Base-by-base conservation (phyloP, 257 asterid genomes). In the Haberlea rhodopensis region DNA sequence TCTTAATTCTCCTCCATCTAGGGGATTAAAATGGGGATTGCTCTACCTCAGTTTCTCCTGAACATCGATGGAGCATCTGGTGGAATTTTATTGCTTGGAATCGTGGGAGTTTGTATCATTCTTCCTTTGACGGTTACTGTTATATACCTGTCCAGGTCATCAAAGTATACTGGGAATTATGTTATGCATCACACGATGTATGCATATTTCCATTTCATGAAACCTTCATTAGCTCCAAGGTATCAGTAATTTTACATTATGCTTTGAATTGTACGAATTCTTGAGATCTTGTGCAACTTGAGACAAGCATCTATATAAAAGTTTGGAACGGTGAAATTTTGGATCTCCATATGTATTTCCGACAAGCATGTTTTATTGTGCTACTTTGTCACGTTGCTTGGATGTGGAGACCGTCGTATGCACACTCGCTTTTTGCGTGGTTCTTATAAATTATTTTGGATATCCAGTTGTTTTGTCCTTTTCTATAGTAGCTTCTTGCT, bases 211-310 rank as follows among this genome's bases (percentile, higher is more conserved):
- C 85, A 86, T 75, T 79, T 83, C 67, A 94, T 94, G 99, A 94
- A 90, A 77, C 97, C 96, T 66, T 94, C 96, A 40, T 82, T 94
- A 72, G 99, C 99, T 77, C 99, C 99, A 76, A 94, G 97, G 97
- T 94, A 83, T 43, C 65, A 13, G 5, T 43, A 15, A 43, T 8
- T 15, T 43, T 13, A 16, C 5, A 15, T 43, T 43, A 43, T 4
- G 16, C 51, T 43, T 52, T 51, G 51, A 31, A 66, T 57, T 65
- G 65, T 53, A 22, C 25, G 27, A 29, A 59, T 20, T 63, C 58
- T 59, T 51, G 21, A 22, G 19, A 65, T 28, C 16, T 53, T 20
- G 45, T 60, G 64, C 25, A 65, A 28, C 20, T 48, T 60, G 25
- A 60, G 16, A 43, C 31, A 2, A 21, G 31, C 32, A 48, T 29